Base-by-base conservation (phyloP, 1,284 basidiomycete species). In the Cryptococcus floricola region DNA sequence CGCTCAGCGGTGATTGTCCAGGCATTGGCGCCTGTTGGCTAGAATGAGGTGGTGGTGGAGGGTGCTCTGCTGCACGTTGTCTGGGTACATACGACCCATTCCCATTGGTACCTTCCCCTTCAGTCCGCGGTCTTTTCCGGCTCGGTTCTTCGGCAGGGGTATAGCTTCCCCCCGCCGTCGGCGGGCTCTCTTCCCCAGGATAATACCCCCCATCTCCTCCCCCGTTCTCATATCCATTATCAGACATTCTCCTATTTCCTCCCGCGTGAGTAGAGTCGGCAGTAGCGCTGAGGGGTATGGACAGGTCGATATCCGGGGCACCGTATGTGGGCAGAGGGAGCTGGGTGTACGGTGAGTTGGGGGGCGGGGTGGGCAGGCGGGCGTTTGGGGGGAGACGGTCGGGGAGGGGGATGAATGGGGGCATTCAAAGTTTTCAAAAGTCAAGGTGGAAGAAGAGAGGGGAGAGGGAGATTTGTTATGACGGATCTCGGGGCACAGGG, bases 1-100 rank as follows among this genome's bases (percentile, higher is more conserved):
- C 83, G 23, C 90, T 89, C 31, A 95, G 68, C 13, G 48, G 57
- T 19, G 52, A 23, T 41, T 44, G 41, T 16, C 14, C 50, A 25
- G n/a, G 16, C 41, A n/a, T 42, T 5, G 41, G 19, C 34, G 19
- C 14, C n/a, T 34, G 13, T 38, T n/a, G 53, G 19, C 25, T 23
- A 10, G 39, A 7, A 48, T 19, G 44, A 28, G 14, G 14, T 9
- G 39, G 9, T 23, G 42, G 56, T 18, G 34, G 46, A 23, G 19
- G 47, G 44, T 48, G 46, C 14, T 41, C 19, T 25, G 54, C 39
- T 9, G 37, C 18, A 34, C 37, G 49, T 14, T 45, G 38, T 39
- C 41, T 42, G 41, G 41, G 41, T 9, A 42, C 41, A 42, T 42
- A 42, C 16, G 16, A 34, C 31, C 31, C 31, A 34, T 23, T 42